Evolutionary conservation across 495 filamentous ascomycete genomes (phyloP), one percentile per base, ranked within the genome.

Genomic region (Staphylotrichum longicolle): DNA sequence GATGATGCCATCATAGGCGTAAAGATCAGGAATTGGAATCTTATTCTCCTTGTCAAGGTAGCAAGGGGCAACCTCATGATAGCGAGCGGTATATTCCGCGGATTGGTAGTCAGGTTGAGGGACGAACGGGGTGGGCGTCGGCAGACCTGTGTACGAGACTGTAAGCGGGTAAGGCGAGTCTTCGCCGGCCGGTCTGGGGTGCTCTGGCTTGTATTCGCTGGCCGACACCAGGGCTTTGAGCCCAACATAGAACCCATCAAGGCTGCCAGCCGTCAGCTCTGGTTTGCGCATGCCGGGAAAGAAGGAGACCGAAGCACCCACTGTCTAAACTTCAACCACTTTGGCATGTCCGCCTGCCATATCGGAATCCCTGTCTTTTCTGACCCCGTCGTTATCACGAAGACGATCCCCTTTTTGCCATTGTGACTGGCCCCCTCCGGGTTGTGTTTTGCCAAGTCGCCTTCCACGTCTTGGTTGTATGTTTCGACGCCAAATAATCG

Each of bases 211-310:
- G 61, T 91, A 87, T 5, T 88, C 77, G 8, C 72, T 66, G 40
- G 82, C 77, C n/a, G 83, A 71, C 0, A 91, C 86, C 55, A 96
- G 69, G 1, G 82, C 83, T 54, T 83, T 80, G 33, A 96, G 76
- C 0, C 92, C 92, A 30, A 88, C 88, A 72, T 92, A 88, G 72
- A 93, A 96, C 47, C 91, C 82, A 64, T 84, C 84, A 49, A 96
- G 75, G 46, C 78, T 81, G 40, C 15, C 2, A 3, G 27, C 20
- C 20, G 39, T 63, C 8, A 45, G 33, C 20, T 27, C 20, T 27
- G 63, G 60, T 12, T 34, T 45, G 35, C 27, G 8, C 8, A 10
- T 39, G 55, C 11, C n/a, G 15, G 3, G 3, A 30, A 27, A 12
- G 6, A 40, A 30, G 4, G 33, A 33, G 3, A 32, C 32, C 3